Evolutionary conservation across 208 protist genomes (phyloP), one percentile per base, ranked within the genome.

Genomic region (Acanthamoeba triangularis): DNA sequence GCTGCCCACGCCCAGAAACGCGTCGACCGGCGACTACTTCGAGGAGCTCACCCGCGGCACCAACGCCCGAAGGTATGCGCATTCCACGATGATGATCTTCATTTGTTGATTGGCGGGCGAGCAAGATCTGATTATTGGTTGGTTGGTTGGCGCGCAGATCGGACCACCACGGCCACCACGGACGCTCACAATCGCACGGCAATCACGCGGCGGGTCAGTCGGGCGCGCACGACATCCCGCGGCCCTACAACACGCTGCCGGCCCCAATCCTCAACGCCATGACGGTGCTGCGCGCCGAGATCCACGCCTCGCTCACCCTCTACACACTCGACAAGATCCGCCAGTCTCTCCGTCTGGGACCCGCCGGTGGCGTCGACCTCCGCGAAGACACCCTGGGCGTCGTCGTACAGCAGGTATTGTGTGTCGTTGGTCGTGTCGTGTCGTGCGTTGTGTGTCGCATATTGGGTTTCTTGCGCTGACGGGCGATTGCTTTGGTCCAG

Each of bases 301-400:
- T 85, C 76, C 76, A 85, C 44, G 76, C 76, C 37, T 85, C 76
- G 76, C 76, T 85, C 76, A 85, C 76, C 23, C 76, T 85, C 28
- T 85, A 85, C 28, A 85, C 76, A 3, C 47, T 85, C 44, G 76
- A 85, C 47, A 85, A 59, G 28, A 85, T 85, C 76, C 76, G 76
- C 7, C 44, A 85, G 47, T 49, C 76, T 44, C 76, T 85, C 14
- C 47, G 44, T 20, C 47, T 85, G 3, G 76, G 76, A 6, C 76
- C 76, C n/a, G 76, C 76, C 44, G 76, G 76, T 41, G 76, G 76
- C 28, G 76, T 85, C 11, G 76, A 85, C 30, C 76, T 85, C 14
- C 76, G 76, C 44, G 37, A 59, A 28, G 76, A 85, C 47, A 85
- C 76, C 5, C 47, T 85, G 25, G 76, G 47, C 14, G 76, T 85